Conservation (phyloP, 2,329 filamentous ascomycete genomes). For the Neoscytalidium dimidiatum region DNA sequence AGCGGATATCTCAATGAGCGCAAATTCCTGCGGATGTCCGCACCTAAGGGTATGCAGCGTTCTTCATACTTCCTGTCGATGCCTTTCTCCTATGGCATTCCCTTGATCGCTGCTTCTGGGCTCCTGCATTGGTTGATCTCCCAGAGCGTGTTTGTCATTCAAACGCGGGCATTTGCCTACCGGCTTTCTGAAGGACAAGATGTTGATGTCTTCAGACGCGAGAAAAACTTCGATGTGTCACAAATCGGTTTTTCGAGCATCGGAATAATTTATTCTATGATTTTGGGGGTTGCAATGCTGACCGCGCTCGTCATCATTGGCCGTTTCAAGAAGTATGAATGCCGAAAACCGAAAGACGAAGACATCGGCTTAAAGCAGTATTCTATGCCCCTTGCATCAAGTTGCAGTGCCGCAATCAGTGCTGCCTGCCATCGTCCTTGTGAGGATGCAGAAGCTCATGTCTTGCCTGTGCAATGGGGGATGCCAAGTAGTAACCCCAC, state of each 20-base stretch:
- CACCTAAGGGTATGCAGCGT: slow-evolving; percentile 38
- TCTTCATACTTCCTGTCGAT: slow-evolving; percentile 44
- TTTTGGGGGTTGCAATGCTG: not conserved
- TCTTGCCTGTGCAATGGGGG: slow-evolving; percentile 32
- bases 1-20: slow-evolving; percentile 36
- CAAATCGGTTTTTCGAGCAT: slow-evolving; percentile 3
- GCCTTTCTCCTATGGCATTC: slow-evolving; percentile 40
- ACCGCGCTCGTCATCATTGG: not conserved
- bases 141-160: slow-evolving; percentile 45
- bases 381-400: slow-evolving; percentile 29
- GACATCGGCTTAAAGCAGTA: not conserved
- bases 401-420: slow-evolving; percentile 36
- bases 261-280: slow-evolving; percentile 20
- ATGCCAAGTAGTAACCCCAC: no score
- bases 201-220: not conserved
- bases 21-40: slow-evolving; percentile 41
- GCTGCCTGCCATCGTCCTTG: slow-evolving; percentile 32
- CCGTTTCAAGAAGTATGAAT: not conserved
- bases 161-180: not conserved
- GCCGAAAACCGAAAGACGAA: not conserved
- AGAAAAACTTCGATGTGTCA: slow-evolving; percentile 5
- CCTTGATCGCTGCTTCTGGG: slow-evolving; percentile 33
- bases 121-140: slow-evolving; percentile 48
- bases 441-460: slow-evolving; percentile 23
- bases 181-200: slow-evolving; percentile 21